Evolutionary conservation across 78 protist genomes (phyloP).

Genomic region (Parvularia atlantis): DNA sequence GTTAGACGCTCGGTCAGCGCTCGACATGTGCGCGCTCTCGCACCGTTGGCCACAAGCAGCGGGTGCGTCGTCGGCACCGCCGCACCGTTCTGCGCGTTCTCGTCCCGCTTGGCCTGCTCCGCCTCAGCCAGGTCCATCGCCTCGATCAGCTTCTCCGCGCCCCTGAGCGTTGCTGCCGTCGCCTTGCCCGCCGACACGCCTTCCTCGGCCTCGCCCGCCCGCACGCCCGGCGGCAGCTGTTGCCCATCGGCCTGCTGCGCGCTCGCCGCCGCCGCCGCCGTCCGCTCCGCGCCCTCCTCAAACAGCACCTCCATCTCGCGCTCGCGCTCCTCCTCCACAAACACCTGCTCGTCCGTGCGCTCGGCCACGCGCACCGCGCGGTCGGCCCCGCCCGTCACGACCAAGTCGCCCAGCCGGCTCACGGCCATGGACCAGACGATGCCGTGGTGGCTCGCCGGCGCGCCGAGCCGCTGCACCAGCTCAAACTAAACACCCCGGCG

Average conservation of each 20-base stretch:
- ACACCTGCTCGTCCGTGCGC: constrained; percentile 72
- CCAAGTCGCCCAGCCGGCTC: constrained; percentile 20
- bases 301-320: constrained; percentile 30
- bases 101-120: constrained; percentile 14
- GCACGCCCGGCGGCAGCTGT: constrained; percentile 4
- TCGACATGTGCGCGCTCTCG: too few species aligned
- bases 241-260: constrained; percentile 15
- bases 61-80: neutral
- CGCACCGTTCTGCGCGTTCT: constrained; percentile 1
- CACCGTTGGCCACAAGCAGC: neutral
- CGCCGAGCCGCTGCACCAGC: too few species aligned
- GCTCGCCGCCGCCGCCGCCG: neutral
- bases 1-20: too few species aligned
- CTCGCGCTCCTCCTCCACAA: constrained; percentile 66
- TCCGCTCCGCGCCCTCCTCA: constrained; percentile 9
- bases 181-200: neutral
- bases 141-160: constrained; percentile 51
- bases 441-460: too few species aligned
- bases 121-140: constrained; percentile 36
- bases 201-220: constrained; percentile 4
- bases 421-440: constrained; percentile 48
- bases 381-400: constrained; percentile 58
- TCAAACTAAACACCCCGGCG: too few species aligned
- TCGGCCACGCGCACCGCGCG: constrained; percentile 67
- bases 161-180: constrained; percentile 12